Percentiles rank a stretch among this genome's conserved stretches.
phyloP scores from a whole-genome alignment of 768 basidiomycete species.

The Boletus patriciae region DNA sequence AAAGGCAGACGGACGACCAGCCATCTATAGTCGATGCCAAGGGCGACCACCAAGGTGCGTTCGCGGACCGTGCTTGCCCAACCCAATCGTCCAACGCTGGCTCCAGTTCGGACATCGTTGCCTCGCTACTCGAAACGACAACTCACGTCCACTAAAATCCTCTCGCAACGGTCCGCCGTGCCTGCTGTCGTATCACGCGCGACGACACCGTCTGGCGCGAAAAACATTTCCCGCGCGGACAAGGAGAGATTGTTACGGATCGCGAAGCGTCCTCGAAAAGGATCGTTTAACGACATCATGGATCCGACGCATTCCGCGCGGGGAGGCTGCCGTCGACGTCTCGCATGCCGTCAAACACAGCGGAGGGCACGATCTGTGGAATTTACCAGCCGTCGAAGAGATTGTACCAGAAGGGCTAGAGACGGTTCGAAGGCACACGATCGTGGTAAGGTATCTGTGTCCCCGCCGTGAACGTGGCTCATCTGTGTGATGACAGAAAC shows the following conservation, averaged over 20 bases:
- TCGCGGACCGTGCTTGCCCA: not conserved
- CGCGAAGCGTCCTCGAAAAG: constrained; percentile 67
- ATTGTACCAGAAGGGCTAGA: constrained; percentile 45
- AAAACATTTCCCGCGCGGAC: constrained; percentile 59
- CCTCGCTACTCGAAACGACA: constrained; percentile 54
- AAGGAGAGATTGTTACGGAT: constrained; percentile 76
- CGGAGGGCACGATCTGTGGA: constrained; percentile 70
- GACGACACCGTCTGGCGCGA: constrained; percentile 28
- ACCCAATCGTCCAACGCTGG: constrained; percentile 7
- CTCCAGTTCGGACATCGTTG: constrained; percentile 56
- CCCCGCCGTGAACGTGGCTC: not conserved
- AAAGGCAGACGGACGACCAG: no score
- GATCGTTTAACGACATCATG: constrained; percentile 74
- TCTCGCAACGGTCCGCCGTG: constrained; percentile 83
- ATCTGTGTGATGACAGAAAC: constrained; percentile 38
- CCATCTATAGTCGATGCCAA: no score
- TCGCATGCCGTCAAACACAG: no score
- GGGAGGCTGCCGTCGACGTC: no score
- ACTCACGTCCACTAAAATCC: constrained; percentile 73
- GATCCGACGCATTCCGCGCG: no score
- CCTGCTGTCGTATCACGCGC: constrained; percentile 74
- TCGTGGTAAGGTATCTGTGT: constrained; percentile 49
- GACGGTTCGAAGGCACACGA: constrained; percentile 37
- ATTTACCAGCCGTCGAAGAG: constrained; percentile 31
- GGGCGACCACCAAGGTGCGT: constrained; percentile 70